Evolutionary conservation across 768 basidiomycete species (phyloP).

Genomic region (Mycena floridula): DNA sequence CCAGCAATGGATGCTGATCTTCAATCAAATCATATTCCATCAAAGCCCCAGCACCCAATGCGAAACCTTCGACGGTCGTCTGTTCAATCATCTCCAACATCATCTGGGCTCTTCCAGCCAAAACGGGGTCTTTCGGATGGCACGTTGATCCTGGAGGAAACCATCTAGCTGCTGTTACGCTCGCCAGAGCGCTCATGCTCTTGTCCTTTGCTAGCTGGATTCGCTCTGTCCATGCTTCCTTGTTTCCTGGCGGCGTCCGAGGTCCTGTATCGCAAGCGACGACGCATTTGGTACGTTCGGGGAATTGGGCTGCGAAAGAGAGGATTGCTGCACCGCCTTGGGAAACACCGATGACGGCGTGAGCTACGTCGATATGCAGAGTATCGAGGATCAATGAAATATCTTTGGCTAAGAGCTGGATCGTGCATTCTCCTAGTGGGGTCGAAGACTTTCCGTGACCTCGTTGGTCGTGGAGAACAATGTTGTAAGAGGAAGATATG

Average conservation of each 20-base stretch:
- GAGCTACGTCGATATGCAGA: slow-evolving; percentile 28
- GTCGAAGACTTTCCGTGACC: slow-evolving; percentile 44
- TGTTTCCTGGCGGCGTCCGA: slow-evolving; percentile 38
- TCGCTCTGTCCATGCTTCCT: slow-evolving; percentile 42
- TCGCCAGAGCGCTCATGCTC: slow-evolving; percentile 36
- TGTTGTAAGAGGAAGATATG: slow-evolving; percentile 31
- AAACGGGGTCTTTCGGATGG: slow-evolving; percentile 7
- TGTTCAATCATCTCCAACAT: slow-evolving; percentile 29
- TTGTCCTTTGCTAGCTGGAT: slow-evolving; percentile 29
- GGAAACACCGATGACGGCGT: slow-evolving; percentile 45
- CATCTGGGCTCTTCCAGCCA: slow-evolving; percentile 16
- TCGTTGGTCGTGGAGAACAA: slow-evolving; percentile 45
- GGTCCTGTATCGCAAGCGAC: slow-evolving; percentile 45
- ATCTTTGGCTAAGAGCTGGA: slow-evolving; percentile 39
- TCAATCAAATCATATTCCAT: slow-evolving; percentile 35
- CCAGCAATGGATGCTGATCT: slow-evolving; percentile 16
- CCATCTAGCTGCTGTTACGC: slow-evolving; percentile 41
- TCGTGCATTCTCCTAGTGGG: slow-evolving; percentile 26
- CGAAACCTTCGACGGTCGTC: slow-evolving; percentile 38
- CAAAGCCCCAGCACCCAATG: slow-evolving; percentile 38
- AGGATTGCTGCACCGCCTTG: slow-evolving; percentile 48
- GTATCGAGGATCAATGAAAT: slow-evolving; percentile 30
- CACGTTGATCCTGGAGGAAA: slow-evolving; percentile 36
- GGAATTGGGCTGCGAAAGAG: slow-evolving; percentile 35
- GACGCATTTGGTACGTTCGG: slow-evolving; percentile 28